Conservation (phyloP, 1,284 basidiomycete genomes). For the Rhodotorula sp. region DNA sequence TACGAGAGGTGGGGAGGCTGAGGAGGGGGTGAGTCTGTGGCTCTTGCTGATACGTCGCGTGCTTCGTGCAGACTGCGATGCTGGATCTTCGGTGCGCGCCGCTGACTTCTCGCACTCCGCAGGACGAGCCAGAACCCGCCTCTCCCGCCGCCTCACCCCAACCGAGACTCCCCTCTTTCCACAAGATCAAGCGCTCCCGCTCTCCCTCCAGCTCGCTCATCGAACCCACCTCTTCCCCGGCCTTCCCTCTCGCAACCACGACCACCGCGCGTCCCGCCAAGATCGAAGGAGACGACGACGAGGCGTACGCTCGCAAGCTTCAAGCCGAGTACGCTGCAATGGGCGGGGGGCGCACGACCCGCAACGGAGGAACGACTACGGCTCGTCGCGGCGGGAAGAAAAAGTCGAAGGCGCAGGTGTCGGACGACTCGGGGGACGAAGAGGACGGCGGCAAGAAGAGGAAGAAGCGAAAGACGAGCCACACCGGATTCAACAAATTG, state of each 20-base stretch:
- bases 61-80: neutral
- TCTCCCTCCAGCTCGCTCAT: neutral
- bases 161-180: conserved; percentile 11
- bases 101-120: neutral
- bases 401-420: conserved; percentile 14
- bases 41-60: neutral
- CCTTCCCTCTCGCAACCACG: conserved; percentile 3
- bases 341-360: neutral
- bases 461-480: conserved; percentile 11
- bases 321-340: neutral
- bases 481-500: conserved; percentile 36
- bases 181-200: conserved; percentile 7
- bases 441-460: conserved; percentile 11
- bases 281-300: conserved; percentile 1
- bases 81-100: neutral
- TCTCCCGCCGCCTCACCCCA: neutral
- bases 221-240: conserved; percentile 7
- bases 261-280: neutral
- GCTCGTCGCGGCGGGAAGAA: conserved; percentile 10
- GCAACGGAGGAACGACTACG: neutral
- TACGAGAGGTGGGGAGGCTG: neutral
- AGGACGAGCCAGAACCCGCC: neutral
- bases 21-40: neutral
- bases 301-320: neutral
- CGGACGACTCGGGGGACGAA: conserved; percentile 12